phyloP scores from a whole-genome alignment of 176 grass and related monocot species.

The Eragrostis nindensis region DNA sequence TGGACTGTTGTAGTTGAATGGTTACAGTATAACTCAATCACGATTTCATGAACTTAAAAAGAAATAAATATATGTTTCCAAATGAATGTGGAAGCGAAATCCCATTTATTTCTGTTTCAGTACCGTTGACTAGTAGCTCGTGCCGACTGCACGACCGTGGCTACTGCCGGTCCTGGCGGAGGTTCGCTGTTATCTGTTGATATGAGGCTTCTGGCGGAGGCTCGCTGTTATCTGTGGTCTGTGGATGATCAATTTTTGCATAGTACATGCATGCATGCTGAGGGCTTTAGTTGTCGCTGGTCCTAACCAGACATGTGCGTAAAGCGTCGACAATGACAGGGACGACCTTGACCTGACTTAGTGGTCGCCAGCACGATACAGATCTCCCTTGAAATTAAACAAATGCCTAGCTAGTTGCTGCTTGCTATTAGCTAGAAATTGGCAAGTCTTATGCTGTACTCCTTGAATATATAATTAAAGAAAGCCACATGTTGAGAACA shows the following conservation, averaged over 20 bases:
- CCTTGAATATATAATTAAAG: too few species aligned
- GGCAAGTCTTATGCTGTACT: too few species aligned
- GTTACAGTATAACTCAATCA: too few species aligned
- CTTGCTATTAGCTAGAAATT: too few species aligned
- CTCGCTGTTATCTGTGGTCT: not conserved
- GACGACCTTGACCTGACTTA: not conserved
- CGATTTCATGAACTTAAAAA: not conserved
- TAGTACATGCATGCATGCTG: not conserved
- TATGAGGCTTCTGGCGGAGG: too few species aligned
- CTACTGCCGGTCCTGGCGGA: not conserved
- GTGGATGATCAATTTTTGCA: not conserved
- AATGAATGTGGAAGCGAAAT: not conserved
- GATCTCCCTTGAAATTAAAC: not conserved
- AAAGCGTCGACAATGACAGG: not conserved
- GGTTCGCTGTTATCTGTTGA: not conserved
- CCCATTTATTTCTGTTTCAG: not conserved
- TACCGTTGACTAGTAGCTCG: not conserved
- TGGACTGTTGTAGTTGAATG: too few species aligned
- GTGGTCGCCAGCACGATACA: not conserved
- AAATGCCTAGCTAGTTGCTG: not conserved
- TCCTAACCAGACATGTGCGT: not conserved
- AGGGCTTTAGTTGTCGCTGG: not conserved
- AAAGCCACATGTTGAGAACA: too few species aligned
- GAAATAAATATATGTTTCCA: not conserved
- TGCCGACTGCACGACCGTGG: not conserved